Percentiles rank a stretch among this genome's conserved stretches.
These are phyloP conservation scores for Vigna unguiculata DNA, from an alignment of 306 rosid genomes.

Conservation along the genomic window DNA sequence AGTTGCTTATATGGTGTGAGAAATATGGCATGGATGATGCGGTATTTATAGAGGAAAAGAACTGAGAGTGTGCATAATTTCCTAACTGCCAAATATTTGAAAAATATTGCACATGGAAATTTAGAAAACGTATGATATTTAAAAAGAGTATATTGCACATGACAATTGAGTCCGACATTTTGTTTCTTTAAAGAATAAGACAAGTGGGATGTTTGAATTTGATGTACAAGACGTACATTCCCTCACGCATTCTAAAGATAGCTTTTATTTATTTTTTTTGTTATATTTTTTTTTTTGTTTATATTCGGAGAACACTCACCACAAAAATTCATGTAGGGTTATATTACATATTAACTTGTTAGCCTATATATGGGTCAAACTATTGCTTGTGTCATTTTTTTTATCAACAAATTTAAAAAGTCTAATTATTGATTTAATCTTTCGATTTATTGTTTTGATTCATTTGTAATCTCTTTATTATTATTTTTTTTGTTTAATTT, in stretches of 20 bases:
- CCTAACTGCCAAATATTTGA: neutral
- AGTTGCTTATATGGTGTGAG: neutral
- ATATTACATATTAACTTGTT: too few species aligned
- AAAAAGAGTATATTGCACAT: neutral
- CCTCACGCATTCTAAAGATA: slow-evolving; percentile 11
- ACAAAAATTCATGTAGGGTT: too few species aligned
- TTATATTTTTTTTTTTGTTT: neutral
- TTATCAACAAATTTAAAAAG: too few species aligned
- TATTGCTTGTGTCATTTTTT: too few species aligned
- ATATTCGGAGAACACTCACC: too few species aligned
- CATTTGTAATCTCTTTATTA: too few species aligned
- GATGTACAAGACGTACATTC: neutral
- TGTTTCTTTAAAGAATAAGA: slow-evolving; percentile 15
- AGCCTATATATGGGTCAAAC: too few species aligned
- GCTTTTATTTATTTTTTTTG: neutral
- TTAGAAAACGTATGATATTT: neutral
- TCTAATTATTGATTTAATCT: too few species aligned
- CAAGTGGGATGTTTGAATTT: slow-evolving; percentile 38
- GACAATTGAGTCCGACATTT: neutral
- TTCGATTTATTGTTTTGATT: too few species aligned
- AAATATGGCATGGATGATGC: neutral
- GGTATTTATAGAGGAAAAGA: neutral
- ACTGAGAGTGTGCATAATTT: neutral
- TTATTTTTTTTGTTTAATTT: too few species aligned
- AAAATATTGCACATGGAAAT: neutral